Base-by-base conservation (phyloP, 2,329 filamentous ascomycete genomes). In the Hymenoscyphus linearis region DNA sequence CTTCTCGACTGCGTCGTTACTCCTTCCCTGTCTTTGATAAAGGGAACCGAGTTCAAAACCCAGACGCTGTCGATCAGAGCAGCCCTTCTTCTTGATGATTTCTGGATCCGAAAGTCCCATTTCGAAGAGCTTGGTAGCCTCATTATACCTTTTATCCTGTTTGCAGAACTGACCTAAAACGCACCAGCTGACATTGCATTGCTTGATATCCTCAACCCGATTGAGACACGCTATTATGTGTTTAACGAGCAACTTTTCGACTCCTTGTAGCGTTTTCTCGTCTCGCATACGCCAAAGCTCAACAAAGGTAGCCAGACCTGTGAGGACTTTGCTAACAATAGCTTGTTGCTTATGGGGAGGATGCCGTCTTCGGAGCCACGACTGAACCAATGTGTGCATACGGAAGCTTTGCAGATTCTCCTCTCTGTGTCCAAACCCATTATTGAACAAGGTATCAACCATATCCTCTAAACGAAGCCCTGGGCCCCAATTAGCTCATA, bases 341-440 rank as follows among this genome's bases (percentile, higher is more conserved):
- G 10, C 12, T 16, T 31, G 26, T 54, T 54, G 52, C 14, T n/a
- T 35, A 26, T 54, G 25, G 31, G 52, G 25, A 34, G 26, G n/a
- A 31, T 26, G 26, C 18, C 52, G 52, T 35, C 27, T 54, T 54
- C 52, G 26, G 31, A 54, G 26, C 52, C 52, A 54, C 14, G 52
- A 54, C 25, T 54, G 52, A 27, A 54, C 31, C 52, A 54, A 54
- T 34, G 52, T 54, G 52, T 54, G 52, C 52, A 54, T 54, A 12
- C 52, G 52, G 31, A 54, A 54, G n/a, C 52, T 54, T 54, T 54
- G 52, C 52, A 54, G 18, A 18, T 35, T 54, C 25, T 54, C 52
- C 25, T 54, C 52, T 7, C 52, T 12, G 31, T 54, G 52, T 0
- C 52, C 52, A 31, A 54, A 54, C 13, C 52, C 52, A 54, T 54